Conservation (phyloP, 441 rosid genomes). For the Kokia cookei region DNA sequence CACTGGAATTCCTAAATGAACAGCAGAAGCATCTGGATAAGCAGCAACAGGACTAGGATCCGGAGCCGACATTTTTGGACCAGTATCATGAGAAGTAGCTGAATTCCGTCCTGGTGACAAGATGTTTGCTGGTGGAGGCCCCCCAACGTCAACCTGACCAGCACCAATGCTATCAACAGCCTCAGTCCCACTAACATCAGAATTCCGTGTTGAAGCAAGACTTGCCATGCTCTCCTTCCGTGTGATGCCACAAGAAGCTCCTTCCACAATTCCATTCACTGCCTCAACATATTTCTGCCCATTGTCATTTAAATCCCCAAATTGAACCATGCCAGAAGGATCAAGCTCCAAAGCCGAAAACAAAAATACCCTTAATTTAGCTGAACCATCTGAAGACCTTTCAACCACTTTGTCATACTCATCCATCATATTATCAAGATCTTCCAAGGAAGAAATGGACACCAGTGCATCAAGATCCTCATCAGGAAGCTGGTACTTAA, state of each 20-base stretch:
- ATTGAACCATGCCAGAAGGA: constrained; percentile 36
- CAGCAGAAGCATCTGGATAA: constrained; percentile 31
- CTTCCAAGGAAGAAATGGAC: constrained; percentile 68
- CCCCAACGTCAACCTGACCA: constrained; percentile 30
- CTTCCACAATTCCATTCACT: constrained; percentile 50
- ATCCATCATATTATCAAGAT: constrained; percentile 80
- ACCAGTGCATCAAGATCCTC: constrained; percentile 86
- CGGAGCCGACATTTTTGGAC: constrained; percentile 19
- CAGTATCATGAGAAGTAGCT: constrained; percentile 22
- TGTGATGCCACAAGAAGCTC: constrained; percentile 21
- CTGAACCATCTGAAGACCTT: constrained; percentile 56
- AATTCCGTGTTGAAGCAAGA: constrained; percentile 60
- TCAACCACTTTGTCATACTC: constrained; percentile 61
- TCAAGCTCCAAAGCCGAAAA: constrained; percentile 51
- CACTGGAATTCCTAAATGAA: constrained; percentile 29
- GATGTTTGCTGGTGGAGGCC: constrained; percentile 25
- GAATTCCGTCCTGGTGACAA: constrained; percentile 30
- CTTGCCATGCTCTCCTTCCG: constrained; percentile 68
- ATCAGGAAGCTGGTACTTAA: constrained; percentile 77
- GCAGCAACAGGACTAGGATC: constrained; percentile 27
- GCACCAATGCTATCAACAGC: constrained; percentile 32
- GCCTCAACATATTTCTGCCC: constrained; percentile 70
- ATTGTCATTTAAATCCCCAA: constrained; percentile 44
- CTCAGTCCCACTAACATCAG: constrained; percentile 55
- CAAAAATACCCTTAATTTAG: constrained; percentile 59